Evolutionary conservation across 768 basidiomycete species (phyloP), one percentile per base, ranked within the genome.

Genomic region (Phlegmacium glaucopus): DNA sequence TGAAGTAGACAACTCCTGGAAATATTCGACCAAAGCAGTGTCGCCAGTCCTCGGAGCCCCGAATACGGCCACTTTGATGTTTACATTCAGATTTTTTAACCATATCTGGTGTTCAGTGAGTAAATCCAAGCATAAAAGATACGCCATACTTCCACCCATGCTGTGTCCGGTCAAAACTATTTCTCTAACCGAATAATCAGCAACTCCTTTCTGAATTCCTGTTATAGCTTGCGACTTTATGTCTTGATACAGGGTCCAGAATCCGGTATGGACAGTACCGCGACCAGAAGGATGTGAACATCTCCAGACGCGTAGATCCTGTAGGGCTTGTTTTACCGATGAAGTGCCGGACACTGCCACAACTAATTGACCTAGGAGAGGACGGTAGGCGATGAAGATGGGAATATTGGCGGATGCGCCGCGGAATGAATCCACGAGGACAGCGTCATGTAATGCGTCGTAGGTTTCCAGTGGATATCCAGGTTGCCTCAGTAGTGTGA

Each of bases 111-210:
- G 50, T 11, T 60, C 61, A 6, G 64, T 46, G 30, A 83, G 61
- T 15, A 80, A 53, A 45, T 80, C 78, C 15, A 80, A 55, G 36
- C 70, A 67, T 36, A 80, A 64, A 17, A 83, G 62, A 59, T 77
- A 78, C 12, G 70, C 66, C n/a, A 83, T 56, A 16, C 72, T 72
- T 16, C 69, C 78, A 35, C 81, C 79, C 74, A 82, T 74, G 45
- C 78, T 80, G 56, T 83, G 80, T 1, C 79, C 81, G 1, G 77
- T 78, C 26, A 81, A 51, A 11, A 79, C 70, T 13, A 82, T 45
- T 53, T 79, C 77, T 10, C 42, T 37, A 10, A 56, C 52, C 7
- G 51, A 54, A 44, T 74, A 57, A 44, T 66, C 60, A 11, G 58
- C 36, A 10, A 80, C 54, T 6, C 69, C 75, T 48, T 66, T 64